Conservation (phyloP, 1,139 yeast species). For the Kodamaea plutei region DNA sequence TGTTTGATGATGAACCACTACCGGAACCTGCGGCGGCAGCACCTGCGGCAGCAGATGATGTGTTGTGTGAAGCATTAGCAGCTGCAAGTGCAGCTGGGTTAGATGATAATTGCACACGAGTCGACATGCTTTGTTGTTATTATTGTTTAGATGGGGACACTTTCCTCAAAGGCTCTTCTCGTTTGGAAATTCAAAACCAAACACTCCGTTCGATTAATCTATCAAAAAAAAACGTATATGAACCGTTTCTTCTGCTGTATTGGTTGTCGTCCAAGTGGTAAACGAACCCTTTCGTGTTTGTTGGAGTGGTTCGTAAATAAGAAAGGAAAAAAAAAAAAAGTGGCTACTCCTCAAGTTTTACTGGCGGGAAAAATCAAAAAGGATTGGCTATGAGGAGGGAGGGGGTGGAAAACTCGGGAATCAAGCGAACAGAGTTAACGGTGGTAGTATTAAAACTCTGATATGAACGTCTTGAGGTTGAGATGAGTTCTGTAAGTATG, state of each 20-base stretch:
- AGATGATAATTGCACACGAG: slow-evolving; percentile 22
- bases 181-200: background rate
- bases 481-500: too few species aligned
- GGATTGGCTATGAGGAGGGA: background rate
- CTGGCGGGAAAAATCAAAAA: background rate
- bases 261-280: too few species aligned
- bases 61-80: slow-evolving; percentile 38
- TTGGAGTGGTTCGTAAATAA: background rate
- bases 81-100: slow-evolving; percentile 41
- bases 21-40: slow-evolving; percentile 13
- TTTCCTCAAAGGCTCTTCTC: background rate
- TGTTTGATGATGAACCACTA: slow-evolving; percentile 15
- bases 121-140: slow-evolving; percentile 16
- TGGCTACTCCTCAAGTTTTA: too few species aligned
- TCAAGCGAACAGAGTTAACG: background rate
- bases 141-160: too few species aligned
- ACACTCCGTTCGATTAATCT: too few species aligned
- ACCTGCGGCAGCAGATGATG: slow-evolving; percentile 23
- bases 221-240: too few species aligned
- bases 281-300: too few species aligned
- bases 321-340: too few species aligned
- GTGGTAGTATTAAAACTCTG: too few species aligned
- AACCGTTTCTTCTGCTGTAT: too few species aligned
- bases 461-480: too few species aligned
- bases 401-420: background rate